Conservation (phyloP, 2,329 filamentous ascomycete genomes). For the Penicillium sp. region DNA sequence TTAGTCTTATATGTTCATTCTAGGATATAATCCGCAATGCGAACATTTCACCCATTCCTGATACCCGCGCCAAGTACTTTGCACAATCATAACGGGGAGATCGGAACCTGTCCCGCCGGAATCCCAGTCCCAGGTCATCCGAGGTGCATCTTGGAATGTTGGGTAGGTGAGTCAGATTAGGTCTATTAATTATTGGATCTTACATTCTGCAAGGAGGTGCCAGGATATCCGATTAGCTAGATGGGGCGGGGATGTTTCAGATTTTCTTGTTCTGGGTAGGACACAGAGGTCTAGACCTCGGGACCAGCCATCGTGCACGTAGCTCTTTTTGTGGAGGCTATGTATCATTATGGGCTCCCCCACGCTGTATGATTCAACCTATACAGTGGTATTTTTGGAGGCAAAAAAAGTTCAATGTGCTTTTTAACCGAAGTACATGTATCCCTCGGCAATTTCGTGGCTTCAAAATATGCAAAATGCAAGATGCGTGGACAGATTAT, state of each 20-base stretch:
- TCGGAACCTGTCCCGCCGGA: neutral
- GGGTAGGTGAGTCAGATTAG: neutral
- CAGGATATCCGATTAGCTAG: neutral
- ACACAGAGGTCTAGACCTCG: neutral
- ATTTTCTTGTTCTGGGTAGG: neutral
- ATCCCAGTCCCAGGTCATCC: neutral
- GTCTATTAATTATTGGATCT: neutral
- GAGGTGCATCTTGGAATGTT: neutral
- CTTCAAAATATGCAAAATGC: neutral
- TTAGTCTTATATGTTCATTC: too few species aligned
- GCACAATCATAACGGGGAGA: neutral
- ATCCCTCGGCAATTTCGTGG: neutral
- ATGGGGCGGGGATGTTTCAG: neutral
- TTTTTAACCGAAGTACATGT: neutral
- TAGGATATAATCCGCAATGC: too few species aligned
- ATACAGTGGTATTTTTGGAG: neutral
- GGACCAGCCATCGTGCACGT: neutral
- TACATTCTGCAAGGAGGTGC: neutral
- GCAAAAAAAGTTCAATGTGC: too few species aligned
- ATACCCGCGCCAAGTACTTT: neutral
- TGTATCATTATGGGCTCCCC: neutral
- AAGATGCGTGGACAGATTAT: neutral
- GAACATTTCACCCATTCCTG: neutral
- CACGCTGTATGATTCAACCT: neutral
- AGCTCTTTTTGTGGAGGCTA: neutral